These are phyloP conservation scores for Rhodotorula sp. DNA, from an alignment of 1,284 basidiomycete genomes.

Conservation along the genomic window DNA sequence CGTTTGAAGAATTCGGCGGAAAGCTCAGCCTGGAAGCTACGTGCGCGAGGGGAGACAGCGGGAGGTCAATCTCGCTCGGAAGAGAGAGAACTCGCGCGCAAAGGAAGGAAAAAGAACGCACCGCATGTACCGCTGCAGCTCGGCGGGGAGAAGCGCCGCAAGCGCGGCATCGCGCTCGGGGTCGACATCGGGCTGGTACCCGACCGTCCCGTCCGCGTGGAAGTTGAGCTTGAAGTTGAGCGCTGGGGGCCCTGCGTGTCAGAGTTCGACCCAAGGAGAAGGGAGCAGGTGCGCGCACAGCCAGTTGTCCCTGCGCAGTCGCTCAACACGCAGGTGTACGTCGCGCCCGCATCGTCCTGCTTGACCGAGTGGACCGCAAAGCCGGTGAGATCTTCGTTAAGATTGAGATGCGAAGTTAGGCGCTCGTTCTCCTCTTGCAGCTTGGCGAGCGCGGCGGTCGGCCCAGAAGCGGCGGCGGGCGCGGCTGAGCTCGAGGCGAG, in stretches of 20 bases:
- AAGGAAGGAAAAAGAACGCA: background rate
- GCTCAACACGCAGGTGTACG: slow-evolving; percentile 32
- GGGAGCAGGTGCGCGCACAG: slow-evolving; percentile 4
- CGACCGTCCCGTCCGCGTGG: slow-evolving; percentile 23
- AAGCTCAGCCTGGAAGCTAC: slow-evolving; percentile 30
- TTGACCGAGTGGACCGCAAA: slow-evolving; percentile 31
- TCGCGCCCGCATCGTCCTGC: slow-evolving; percentile 16
- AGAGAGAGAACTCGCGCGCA: background rate
- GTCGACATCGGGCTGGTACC: slow-evolving; percentile 35
- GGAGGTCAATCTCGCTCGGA: too few species aligned
- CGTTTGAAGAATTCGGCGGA: slow-evolving; percentile 30
- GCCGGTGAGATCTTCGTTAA: slow-evolving; percentile 41
- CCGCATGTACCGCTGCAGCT: slow-evolving; percentile 31
- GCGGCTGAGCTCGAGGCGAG: background rate
- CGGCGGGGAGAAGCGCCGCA: slow-evolving; percentile 15
- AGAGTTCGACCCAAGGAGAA: background rate
- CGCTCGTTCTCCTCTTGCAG: slow-evolving; percentile 28
- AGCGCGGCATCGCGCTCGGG: slow-evolving; percentile 27
- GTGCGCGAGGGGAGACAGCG: background rate
- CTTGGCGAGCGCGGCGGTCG: background rate
- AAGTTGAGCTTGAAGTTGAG: slow-evolving; percentile 42
- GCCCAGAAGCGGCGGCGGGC: background rate
- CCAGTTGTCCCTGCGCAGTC: slow-evolving; percentile 29
- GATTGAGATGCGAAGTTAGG: slow-evolving; percentile 12
- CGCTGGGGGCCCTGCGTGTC: background rate